A percentile compares a stretch with the other conserved stretches of the same genome.
phyloP scores from a whole-genome alignment of 2,329 filamentous ascomycete species.

The Myriangium duriaei region DNA sequence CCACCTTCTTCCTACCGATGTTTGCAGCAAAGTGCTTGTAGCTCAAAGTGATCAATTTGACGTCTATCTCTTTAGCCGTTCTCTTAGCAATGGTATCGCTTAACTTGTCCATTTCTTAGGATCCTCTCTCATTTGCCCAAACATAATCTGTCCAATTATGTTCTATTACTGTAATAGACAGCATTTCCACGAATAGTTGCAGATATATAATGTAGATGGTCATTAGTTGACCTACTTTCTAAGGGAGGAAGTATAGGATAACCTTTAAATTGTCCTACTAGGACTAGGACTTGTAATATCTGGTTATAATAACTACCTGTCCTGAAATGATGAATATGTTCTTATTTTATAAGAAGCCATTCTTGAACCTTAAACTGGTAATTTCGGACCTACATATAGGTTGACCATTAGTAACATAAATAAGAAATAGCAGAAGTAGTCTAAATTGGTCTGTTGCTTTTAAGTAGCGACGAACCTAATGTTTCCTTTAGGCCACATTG shows the following conservation, averaged over 20 bases:
- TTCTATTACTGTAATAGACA: too few species aligned
- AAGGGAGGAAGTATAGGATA: slow-evolving; percentile 16
- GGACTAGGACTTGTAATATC: slow-evolving; percentile 19
- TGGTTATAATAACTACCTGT: slow-evolving; percentile 14
- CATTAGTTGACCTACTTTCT: slow-evolving; percentile 15
- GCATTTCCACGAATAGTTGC: slow-evolving; percentile 13
- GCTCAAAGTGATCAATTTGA: neutral
- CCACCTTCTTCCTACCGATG: slow-evolving; percentile 2
- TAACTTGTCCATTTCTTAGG: slow-evolving; percentile 1
- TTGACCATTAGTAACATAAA: slow-evolving; percentile 12
- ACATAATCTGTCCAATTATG: slow-evolving; percentile 2
- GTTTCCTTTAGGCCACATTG: slow-evolving; percentile 7
- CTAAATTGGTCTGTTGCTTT: slow-evolving; percentile 10
- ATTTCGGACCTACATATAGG: slow-evolving; percentile 14
- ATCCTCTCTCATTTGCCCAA: neutral
- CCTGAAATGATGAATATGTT: slow-evolving; percentile 17
- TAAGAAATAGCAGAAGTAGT: slow-evolving; percentile 12
- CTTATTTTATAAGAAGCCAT: slow-evolving; percentile 14
- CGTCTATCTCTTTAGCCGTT: neutral
- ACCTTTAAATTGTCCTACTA: slow-evolving; percentile 18
- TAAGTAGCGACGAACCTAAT: slow-evolving; percentile 9
- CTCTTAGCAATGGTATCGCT: neutral
- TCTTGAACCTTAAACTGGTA: slow-evolving; percentile 12
- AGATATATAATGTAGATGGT: slow-evolving; percentile 16
- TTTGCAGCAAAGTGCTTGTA: neutral